Percentiles rank a stretch among this genome's conserved stretches.
Evolutionary conservation across 176 grass and related monocot genomes (phyloP).

Genomic region (Urochloa ruziziensis): DNA sequence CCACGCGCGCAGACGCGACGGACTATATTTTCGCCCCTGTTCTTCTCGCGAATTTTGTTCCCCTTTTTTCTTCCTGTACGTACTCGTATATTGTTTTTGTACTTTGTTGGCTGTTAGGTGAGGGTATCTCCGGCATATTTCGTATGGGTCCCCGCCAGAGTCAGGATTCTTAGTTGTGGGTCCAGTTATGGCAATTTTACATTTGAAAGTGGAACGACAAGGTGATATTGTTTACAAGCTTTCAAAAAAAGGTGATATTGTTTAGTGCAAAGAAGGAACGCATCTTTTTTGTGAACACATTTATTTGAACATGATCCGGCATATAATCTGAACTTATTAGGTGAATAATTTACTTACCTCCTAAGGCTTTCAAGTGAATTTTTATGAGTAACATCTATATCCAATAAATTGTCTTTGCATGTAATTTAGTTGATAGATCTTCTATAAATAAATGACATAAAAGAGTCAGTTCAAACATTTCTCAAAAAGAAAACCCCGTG

Average conservation of each 20-base stretch:
- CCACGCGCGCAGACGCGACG: conserved; percentile 11
- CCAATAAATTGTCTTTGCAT: background rate
- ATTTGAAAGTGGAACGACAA: background rate
- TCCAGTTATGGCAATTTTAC: background rate
- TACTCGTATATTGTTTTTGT: too few species aligned
- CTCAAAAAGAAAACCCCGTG: background rate
- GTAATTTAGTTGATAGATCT: background rate
- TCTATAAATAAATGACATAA: background rate
- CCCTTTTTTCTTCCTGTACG: background rate
- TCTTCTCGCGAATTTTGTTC: background rate
- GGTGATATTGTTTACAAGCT: too few species aligned
- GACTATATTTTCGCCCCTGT: conserved; percentile 26
- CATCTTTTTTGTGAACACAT: background rate
- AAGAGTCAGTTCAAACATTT: background rate
- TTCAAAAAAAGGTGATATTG: background rate
- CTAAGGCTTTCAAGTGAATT: background rate
- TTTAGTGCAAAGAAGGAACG: background rate
- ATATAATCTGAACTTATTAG: background rate
- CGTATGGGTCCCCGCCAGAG: background rate
- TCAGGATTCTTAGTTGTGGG: background rate
- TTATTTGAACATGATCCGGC: background rate
- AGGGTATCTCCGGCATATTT: conserved; percentile 17
- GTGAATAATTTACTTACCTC: background rate
- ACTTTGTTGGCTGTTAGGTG: background rate
- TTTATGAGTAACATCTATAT: background rate